Conservation (phyloP, 2,329 filamentous ascomycete genomes). For the Fusarium sp. region DNA sequence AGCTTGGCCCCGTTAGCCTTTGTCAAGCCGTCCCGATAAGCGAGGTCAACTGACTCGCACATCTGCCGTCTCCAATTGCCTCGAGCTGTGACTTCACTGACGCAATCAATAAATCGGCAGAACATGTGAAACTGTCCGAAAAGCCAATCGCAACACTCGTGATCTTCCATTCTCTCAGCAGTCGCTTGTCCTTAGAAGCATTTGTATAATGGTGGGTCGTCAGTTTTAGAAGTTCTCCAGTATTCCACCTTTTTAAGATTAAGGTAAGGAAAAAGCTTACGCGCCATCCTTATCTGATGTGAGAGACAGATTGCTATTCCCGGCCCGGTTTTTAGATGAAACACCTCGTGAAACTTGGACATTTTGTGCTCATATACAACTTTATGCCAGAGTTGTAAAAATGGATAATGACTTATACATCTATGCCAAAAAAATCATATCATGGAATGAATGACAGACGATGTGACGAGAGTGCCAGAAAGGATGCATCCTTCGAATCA, state of each 20-base stretch:
- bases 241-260: not conserved
- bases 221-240: not conserved
- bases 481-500: not conserved
- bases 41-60: not conserved
- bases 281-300: not conserved
- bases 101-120: too few relatives aligned
- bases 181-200: not conserved
- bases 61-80: accelerated
- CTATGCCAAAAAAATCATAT: too few relatives aligned
- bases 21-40: not conserved
- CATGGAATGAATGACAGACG: not conserved
- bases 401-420: accelerated
- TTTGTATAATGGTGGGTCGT: not conserved
- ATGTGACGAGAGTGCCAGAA: not conserved
- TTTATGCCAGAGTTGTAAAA: accelerated
- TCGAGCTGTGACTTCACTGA: not conserved
- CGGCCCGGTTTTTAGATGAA: not conserved
- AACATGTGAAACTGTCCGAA: accelerated
- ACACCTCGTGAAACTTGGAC: not conserved
- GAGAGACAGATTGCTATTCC: not conserved
- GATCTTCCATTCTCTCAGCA: not conserved
- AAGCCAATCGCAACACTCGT: not conserved
- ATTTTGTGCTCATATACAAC: not conserved
- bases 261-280: not conserved
- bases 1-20: not conserved